Evolutionary conservation across 306 rosid species (phyloP).

Genomic region (Trifolium subterraneum): DNA sequence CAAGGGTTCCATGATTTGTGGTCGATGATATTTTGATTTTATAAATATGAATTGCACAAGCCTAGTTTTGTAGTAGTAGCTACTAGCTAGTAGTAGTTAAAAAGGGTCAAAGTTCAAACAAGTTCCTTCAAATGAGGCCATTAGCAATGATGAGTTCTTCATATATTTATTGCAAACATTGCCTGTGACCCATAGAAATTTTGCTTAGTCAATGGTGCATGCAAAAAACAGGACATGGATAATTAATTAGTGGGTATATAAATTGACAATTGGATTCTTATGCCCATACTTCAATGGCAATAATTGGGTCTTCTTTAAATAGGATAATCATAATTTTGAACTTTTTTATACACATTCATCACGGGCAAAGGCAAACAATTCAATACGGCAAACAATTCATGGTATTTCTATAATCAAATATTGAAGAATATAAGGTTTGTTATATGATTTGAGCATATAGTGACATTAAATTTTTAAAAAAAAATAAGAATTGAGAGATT

Average conservation of each 20-base stretch:
- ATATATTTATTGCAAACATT: slow-evolving; percentile 45
- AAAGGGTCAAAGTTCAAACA: slow-evolving; percentile 48
- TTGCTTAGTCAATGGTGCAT: slow-evolving; percentile 42
- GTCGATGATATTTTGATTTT: no score
- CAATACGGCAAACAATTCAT: not conserved
- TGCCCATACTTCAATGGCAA: not conserved
- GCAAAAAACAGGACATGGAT: slow-evolving; percentile 32
- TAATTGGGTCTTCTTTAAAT: slow-evolving; percentile 17
- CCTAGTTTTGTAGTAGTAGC: no score
- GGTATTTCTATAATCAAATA: no score
- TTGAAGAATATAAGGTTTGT: no score
- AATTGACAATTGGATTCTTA: slow-evolving; percentile 24
- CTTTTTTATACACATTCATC: slow-evolving; percentile 1
- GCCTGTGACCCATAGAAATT: slow-evolving; percentile 38
- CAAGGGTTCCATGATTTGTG: no score
- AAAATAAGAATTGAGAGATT: no score
- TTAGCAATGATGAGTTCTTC: slow-evolving; percentile 34
- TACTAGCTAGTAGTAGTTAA: not conserved
- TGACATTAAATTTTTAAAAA: no score
- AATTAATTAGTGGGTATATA: slow-evolving; percentile 13
- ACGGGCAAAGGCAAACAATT: slow-evolving; percentile 1
- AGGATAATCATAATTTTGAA: not conserved
- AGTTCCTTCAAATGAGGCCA: slow-evolving; percentile 36
- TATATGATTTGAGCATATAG: no score
- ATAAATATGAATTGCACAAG: no score